A percentile compares a stretch with the other conserved stretches of the same genome.
Conservation (phyloP, 306 rosid species). For the Cucumis melo region DNA sequence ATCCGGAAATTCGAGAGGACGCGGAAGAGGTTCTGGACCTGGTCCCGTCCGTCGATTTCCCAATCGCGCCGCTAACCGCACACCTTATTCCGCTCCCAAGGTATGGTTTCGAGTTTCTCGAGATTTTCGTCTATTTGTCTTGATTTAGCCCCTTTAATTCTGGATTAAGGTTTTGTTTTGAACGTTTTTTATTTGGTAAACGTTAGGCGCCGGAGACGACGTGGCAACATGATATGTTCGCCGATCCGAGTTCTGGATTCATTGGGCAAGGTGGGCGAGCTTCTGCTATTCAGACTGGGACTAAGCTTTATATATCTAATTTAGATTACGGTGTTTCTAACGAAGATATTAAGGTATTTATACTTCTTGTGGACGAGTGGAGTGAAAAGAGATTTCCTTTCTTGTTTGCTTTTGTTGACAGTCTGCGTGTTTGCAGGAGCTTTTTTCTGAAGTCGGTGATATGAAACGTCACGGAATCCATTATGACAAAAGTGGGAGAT, state of each 20-base stretch:
- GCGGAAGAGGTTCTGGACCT: slow-evolving; percentile 41
- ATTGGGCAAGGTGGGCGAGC: slow-evolving; percentile 45
- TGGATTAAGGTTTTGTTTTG: neutral
- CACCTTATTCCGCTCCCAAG: slow-evolving; percentile 51
- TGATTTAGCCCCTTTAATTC: neutral
- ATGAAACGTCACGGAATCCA: slow-evolving; percentile 63
- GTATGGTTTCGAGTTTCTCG: slow-evolving; percentile 11
- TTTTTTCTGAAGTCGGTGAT: slow-evolving; percentile 87
- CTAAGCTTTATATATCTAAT: slow-evolving; percentile 85
- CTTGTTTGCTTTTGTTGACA: neutral
- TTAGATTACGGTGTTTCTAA: slow-evolving; percentile 84
- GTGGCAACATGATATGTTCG: slow-evolving; percentile 78
- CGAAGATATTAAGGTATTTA: slow-evolving; percentile 73
- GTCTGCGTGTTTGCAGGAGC: slow-evolving; percentile 40
- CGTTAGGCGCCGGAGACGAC: slow-evolving; percentile 77
- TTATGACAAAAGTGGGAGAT: slow-evolving; percentile 91
- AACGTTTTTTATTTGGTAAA: neutral
- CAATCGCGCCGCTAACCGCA: slow-evolving; percentile 53
- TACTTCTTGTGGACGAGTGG: neutral
- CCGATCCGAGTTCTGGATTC: slow-evolving; percentile 34
- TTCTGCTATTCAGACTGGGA: slow-evolving; percentile 76
- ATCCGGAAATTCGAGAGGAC: slow-evolving; percentile 39
- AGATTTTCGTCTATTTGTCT: neutral
- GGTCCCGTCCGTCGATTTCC: slow-evolving; percentile 78
- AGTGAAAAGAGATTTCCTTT: neutral